Base-by-base conservation (phyloP, 2,329 filamentous ascomycete species). In the Rutstroemia sp. region DNA sequence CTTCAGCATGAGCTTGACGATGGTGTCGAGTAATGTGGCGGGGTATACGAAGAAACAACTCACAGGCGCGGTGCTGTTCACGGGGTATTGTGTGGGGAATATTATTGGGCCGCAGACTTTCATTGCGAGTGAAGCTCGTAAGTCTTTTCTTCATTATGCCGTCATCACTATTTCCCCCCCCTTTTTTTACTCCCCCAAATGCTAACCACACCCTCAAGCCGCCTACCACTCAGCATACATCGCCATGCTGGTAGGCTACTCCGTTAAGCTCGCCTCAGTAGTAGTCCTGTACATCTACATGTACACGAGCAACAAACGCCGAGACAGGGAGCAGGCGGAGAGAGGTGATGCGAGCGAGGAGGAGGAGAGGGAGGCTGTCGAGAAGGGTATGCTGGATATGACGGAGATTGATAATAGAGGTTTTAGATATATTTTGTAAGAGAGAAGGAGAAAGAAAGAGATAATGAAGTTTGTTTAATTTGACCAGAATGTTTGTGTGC, bases 11-110 rank as follows among this genome's bases (percentile, higher is more conserved):
- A 75, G 72, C 55, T 65, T 81, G 58, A 80, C 77, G 0, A 78
- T 80, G 65, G 71, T 81, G 27, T 76, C 71, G 58, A 75, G 72
- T 10, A 82, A 82, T 63, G 70, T 80, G 14, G 77, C 76, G 0
- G 78, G 79, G 0, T 79, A 75, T 49, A 81, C 78, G 2, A 82
- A 81, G 70, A 80, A 80, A 63, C 75, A 78, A 62, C 66, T 79
- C 5, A 79, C 76, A 0, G 74, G 71, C 2, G 77, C 77, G 0
- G 67, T 77, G 23, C 61, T 81, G 18, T 81, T 81, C 55, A 74
- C 75, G 0, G 78, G 75, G 1, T 81, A 80, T 59, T 80, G 77
- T 56, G 72, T 79, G 3, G 79, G 77, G 1, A 78, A 79, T 65
- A 80, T 80, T 49, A 75, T 80, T 51, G 78, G 79, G 1, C 67